Base-by-base conservation (phyloP, 768 basidiomycete species). In the Boletus tomentosulus region DNA sequence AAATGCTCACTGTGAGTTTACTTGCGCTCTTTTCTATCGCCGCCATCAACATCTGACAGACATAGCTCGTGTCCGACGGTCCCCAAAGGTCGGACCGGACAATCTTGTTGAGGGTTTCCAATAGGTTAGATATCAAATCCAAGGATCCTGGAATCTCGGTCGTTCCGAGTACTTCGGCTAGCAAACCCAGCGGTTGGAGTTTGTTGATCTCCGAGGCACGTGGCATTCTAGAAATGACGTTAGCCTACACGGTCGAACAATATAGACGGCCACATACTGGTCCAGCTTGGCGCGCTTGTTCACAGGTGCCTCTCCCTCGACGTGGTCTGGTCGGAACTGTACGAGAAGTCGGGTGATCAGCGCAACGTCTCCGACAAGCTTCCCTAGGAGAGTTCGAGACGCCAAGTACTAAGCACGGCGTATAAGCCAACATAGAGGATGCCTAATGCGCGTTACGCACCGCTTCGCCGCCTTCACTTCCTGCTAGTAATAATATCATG, bases 31-130 rank as follows among this genome's bases (percentile, higher is more conserved):
- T 82, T 57, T 90, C 87, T 24, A 95, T 76, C 2, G 88, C 88
- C 10, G 86, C 84, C 80, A 96, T 87, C 22, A 96, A 66, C 53
- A 92, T 77, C 67, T 96, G 94, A 66, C 91, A 85, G 11, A 88
- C 72, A 60, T 91, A 96, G 58, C 78, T 84, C 16, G 85, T 77
- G 48, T 89, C 89, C n/a, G 84, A 79, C 31, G 78, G 76, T 5
- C 78, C 69, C 33, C 78, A 65, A 8, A 82, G 75, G 6, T 80
- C 72, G 15, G 79, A 74, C 50, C 83, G 84, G 2, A 83, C 72
- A 13, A 93, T 76, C 50, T 76, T 81, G 60, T 80, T 83, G 31
- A 97, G 74, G 0, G 84, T 82, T 38, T 91, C 87, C 38, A 98
- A 73, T 6, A 95, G 75, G 44, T 74, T 77, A 0, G 85, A 79